These are phyloP conservation scores for Colletotrichum falcatum DNA, from an alignment of 2,329 filamentous ascomycete genomes.

Conservation along the genomic window DNA sequence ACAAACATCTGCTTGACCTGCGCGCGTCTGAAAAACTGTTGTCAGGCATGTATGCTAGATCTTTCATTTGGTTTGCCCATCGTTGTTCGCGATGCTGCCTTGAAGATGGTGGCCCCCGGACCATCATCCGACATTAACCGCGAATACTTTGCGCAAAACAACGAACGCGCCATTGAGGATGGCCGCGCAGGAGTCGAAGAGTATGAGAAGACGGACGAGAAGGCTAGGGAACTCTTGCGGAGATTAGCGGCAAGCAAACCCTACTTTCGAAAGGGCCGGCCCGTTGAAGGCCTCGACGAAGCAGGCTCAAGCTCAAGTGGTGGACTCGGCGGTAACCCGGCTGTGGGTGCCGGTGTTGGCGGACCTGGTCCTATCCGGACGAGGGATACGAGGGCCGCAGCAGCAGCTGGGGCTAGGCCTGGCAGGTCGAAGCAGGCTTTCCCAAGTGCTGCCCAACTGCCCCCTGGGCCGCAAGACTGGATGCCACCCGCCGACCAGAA, in stretches of 20 bases:
- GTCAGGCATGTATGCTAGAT: slow-evolving; percentile 98
- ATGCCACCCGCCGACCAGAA: slow-evolving; percentile 84
- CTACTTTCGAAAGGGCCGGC: slow-evolving; percentile 89
- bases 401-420: slow-evolving; percentile 61
- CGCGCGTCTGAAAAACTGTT: slow-evolving; percentile 97
- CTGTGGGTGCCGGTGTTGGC: slow-evolving; percentile 67
- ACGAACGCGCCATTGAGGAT: slow-evolving; percentile 95
- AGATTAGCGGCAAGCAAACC: slow-evolving; percentile 92
- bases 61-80: slow-evolving; percentile 95
- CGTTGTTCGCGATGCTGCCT: slow-evolving; percentile 91
- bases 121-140: slow-evolving; percentile 93
- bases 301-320: slow-evolving; percentile 47
- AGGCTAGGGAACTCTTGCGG: slow-evolving; percentile 88
- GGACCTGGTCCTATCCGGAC: slow-evolving; percentile 84
- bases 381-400: slow-evolving; percentile 69
- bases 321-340: slow-evolving; percentile 56
- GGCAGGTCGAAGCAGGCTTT: slow-evolving; percentile 69
- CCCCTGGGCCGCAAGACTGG: slow-evolving; percentile 87
- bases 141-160: slow-evolving; percentile 97
- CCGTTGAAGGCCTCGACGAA: slow-evolving; percentile 70
- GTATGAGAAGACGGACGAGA: slow-evolving; percentile 97
- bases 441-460: slow-evolving; percentile 77
- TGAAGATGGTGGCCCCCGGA: slow-evolving; percentile 97
- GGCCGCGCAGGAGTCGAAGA: slow-evolving; percentile 87
- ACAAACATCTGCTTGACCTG: slow-evolving; percentile 98